Percentiles rank a stretch among this genome's conserved stretches.
These are phyloP conservation scores for Cryptosporidium felis DNA, from an alignment of 169 alveolate genomes.

Conservation along the genomic window DNA sequence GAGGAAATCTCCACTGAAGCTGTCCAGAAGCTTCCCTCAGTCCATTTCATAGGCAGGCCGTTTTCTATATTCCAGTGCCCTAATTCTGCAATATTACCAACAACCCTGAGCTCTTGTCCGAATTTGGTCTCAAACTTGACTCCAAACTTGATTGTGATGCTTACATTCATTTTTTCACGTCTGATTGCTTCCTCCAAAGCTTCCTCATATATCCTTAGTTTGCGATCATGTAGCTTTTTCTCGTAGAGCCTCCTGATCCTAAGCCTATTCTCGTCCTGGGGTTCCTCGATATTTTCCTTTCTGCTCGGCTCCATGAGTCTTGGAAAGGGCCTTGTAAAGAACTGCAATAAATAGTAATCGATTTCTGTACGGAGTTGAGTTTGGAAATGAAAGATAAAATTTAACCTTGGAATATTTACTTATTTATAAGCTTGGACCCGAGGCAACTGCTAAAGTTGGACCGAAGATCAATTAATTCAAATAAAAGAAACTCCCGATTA, in stretches of 20 bases:
- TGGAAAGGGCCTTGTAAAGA: no score
- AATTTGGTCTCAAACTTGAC: slow-evolving; percentile 52
- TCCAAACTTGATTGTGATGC: neutral
- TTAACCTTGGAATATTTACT: no score
- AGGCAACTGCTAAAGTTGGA: no score
- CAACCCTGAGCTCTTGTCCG: slow-evolving; percentile 56
- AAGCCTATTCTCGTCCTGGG: slow-evolving; percentile 12
- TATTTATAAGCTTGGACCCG: no score
- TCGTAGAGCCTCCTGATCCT: slow-evolving; percentile 59
- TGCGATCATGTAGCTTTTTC: slow-evolving; percentile 47
- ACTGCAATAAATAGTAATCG: no score
- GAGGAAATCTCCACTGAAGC: neutral
- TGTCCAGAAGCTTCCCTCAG: slow-evolving; percentile 61
- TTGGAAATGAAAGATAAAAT: no score
- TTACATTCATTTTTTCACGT: slow-evolving; percentile 49
- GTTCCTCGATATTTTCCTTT: slow-evolving; percentile 12
- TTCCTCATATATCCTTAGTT: slow-evolving; percentile 59
- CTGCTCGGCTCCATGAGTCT: slow-evolving; percentile 4
- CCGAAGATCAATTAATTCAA: no score
- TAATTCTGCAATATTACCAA: slow-evolving; percentile 55
- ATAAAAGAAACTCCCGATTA: no score
- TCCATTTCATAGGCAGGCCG: slow-evolving; percentile 43
- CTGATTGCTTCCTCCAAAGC: slow-evolving; percentile 58
- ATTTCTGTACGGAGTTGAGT: no score
- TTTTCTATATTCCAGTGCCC: slow-evolving; percentile 52